These are phyloP conservation scores for Aurantiochytrium sp. DNA, from an alignment of 108 stramenopile species.

Conservation along the genomic window DNA sequence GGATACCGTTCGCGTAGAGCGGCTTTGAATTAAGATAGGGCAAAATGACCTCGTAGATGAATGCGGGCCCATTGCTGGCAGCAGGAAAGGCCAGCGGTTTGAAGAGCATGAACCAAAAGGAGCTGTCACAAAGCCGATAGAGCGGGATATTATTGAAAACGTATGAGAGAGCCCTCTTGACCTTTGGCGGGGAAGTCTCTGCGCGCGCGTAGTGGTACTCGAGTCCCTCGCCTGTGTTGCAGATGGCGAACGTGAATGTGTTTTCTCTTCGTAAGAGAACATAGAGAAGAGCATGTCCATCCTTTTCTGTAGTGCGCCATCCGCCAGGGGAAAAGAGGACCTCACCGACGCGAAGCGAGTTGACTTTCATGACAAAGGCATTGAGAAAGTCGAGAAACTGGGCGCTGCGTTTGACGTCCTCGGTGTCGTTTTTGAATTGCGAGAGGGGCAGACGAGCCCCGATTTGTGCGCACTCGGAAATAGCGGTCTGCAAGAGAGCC, in stretches of 20 bases:
- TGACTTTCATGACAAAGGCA: slow-evolving; percentile 9
- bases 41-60: slow-evolving; percentile 37
- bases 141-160: slow-evolving; percentile 32
- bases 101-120: slow-evolving; percentile 44
- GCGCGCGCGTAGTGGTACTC: not conserved
- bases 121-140: slow-evolving; percentile 27
- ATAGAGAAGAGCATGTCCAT: not conserved
- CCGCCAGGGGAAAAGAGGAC: slow-evolving; percentile 13
- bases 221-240: slow-evolving; percentile 10
- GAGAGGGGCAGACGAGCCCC: not conserved
- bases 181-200: not conserved
- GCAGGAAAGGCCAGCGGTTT: slow-evolving; percentile 30
- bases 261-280: not conserved
- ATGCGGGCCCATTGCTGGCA: not conserved
- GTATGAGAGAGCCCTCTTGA: slow-evolving; percentile 21
- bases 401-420: not conserved
- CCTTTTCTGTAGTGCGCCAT: not conserved
- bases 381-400: slow-evolving; percentile 14
- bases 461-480: not conserved
- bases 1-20: slow-evolving; percentile 29
- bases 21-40: slow-evolving; percentile 42
- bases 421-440: not conserved
- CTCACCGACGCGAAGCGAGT: not conserved
- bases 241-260: not conserved
- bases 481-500: not conserved